These are phyloP conservation scores for Spathaspora arborariae DNA, from an alignment of 805 yeast genomes.

Conservation along the genomic window DNA sequence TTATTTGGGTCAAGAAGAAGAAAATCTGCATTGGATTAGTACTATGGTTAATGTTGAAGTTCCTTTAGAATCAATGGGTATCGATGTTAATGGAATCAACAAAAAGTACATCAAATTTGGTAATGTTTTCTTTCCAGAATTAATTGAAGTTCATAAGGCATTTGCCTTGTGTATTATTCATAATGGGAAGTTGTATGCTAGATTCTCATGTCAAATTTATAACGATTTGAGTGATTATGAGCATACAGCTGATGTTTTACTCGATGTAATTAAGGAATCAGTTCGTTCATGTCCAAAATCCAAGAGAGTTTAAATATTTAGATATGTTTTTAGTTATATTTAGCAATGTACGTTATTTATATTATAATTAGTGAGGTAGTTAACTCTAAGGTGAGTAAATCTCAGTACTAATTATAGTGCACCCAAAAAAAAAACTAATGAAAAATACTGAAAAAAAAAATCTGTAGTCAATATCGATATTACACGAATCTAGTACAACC, in stretches of 20 bases:
- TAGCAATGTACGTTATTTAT: too few species aligned
- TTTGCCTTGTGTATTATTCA: conserved; percentile 45
- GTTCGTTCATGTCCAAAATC: neutral
- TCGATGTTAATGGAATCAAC: conserved; percentile 6
- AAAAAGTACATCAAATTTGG: conserved; percentile 5
- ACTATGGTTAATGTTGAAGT: conserved; percentile 44
- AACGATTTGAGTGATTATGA: conserved; percentile 55
- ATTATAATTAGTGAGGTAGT: neutral
- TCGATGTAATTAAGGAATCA: conserved; percentile 14
- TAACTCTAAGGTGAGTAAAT: conserved; percentile 6
- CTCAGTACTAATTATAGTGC: conserved; percentile 6
- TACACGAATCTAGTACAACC: neutral
- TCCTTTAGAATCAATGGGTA: conserved; percentile 21
- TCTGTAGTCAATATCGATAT: neutral
- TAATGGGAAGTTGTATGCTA: conserved; percentile 23
- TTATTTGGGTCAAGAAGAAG: conserved; percentile 27
- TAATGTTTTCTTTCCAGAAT: conserved; percentile 2
- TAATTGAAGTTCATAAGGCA: conserved; percentile 32
- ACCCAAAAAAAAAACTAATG: conserved; percentile 3
- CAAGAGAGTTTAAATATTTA: neutral
- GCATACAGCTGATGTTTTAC: conserved; percentile 40
- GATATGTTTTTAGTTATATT: too few species aligned
- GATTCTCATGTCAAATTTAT: conserved; percentile 62
- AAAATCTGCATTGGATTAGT: conserved; percentile 24
- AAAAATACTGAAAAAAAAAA: conserved; percentile 6